These are phyloP conservation scores for Amanita inopinata DNA, from an alignment of 768 basidiomycete species.

Conservation along the genomic window DNA sequence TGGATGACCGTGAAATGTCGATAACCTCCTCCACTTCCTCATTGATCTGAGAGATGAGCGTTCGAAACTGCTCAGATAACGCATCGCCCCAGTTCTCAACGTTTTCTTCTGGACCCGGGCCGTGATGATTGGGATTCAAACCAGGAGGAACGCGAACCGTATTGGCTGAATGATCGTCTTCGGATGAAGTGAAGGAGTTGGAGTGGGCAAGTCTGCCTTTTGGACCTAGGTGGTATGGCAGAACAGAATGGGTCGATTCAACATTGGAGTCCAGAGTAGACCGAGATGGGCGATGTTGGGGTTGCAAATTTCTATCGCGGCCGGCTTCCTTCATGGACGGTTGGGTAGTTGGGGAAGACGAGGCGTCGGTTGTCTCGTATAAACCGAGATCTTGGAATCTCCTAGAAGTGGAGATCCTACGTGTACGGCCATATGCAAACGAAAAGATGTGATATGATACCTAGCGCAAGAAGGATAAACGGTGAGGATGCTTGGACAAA, in stretches of 20 bases:
- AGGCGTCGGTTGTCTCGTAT: neutral
- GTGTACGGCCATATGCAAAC: slow-evolving; percentile 17
- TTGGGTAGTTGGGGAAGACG: neutral
- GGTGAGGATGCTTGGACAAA: too few relatives aligned
- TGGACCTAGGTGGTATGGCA: neutral
- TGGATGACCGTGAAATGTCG: slow-evolving; percentile 24
- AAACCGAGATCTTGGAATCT: neutral
- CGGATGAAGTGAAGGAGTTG: slow-evolving; percentile 2
- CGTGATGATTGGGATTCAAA: neutral
- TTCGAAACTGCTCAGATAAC: slow-evolving; percentile 42
- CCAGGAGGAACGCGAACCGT: slow-evolving; percentile 3
- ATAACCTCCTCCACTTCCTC: slow-evolving; percentile 44
- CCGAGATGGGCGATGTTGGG: slow-evolving; percentile 5
- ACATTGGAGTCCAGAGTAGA: slow-evolving; percentile 5
- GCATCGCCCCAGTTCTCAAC: slow-evolving; percentile 28
- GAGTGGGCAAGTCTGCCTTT: neutral
- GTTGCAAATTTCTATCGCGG: neutral
- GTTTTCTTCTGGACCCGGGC: slow-evolving; percentile 4
- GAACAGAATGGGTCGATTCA: neutral
- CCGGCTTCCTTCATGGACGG: neutral
- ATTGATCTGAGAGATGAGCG: slow-evolving; percentile 38
- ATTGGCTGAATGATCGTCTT: slow-evolving; percentile 2
- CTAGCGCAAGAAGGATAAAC: slow-evolving; percentile 12
- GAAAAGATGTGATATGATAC: slow-evolving; percentile 20
- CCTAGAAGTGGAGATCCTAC: slow-evolving; percentile 8